phyloP scores from a whole-genome alignment of 2,329 filamentous ascomycete species.

The Botrytis fabae region DNA sequence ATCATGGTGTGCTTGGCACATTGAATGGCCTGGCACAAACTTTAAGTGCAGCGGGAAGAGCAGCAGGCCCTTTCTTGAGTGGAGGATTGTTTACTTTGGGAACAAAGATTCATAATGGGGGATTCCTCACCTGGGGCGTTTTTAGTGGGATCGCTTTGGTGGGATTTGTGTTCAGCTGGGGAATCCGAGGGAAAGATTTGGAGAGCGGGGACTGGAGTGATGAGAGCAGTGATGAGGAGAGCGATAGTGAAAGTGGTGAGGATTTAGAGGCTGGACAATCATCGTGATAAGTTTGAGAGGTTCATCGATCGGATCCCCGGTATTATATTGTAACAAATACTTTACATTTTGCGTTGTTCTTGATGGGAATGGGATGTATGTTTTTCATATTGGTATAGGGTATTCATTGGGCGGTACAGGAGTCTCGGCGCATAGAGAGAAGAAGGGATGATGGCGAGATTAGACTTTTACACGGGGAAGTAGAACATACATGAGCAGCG shows the following conservation, averaged over 20 bases:
- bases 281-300: background rate
- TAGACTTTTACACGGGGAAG: background rate
- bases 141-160: constrained; percentile 81
- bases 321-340: background rate
- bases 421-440: background rate
- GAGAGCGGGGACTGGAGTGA: constrained; percentile 51
- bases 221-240: constrained; percentile 34
- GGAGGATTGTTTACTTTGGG: constrained; percentile 83
- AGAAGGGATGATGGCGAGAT: background rate
- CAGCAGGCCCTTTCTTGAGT: constrained; percentile 83
- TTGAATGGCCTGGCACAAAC: constrained; percentile 94
- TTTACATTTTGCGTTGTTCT: background rate
- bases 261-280: background rate
- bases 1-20: constrained; percentile 80
- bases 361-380: background rate
- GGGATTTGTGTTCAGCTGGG: constrained; percentile 77
- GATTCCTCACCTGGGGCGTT: constrained; percentile 80
- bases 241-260: constrained; percentile 1
- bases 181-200: constrained; percentile 65
- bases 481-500: background rate
- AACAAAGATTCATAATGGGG: constrained; percentile 73
- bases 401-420: background rate
- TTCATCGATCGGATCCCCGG: background rate
- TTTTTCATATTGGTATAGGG: background rate
- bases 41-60: constrained; percentile 84